Evolutionary conservation across 768 basidiomycete species (phyloP), one percentile per base, ranked within the genome.

Genomic region (Boletus subcaerulescens): DNA sequence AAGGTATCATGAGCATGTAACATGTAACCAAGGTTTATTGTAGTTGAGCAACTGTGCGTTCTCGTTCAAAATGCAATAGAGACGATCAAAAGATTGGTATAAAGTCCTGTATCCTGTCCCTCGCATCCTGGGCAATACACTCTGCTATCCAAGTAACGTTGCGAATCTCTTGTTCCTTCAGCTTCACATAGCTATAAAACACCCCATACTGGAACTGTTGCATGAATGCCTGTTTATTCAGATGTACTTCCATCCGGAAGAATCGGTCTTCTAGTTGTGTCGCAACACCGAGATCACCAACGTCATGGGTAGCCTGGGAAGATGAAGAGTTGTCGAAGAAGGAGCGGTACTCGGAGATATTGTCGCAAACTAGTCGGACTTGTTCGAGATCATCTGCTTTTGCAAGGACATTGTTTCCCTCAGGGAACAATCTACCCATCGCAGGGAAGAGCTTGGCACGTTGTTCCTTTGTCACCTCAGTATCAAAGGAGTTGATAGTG

Each of bases 401-500:
- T 3, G 95, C 93, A 32, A 99, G 85, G 45, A 84, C 82, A 66
- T 96, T 95, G 74, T 98, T 98, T 48, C 97, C 97, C 64, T 89
- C 93, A 2, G 96, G 97, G 78, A 86, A 98, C 47, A 99, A 81
- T 51, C 90, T 84, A 17, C 97, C 97, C 56, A 98, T 91, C 15
- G 88, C 80, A 6, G 97, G 97, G 81, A 96, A 98, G 38, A 99
- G 83, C 65, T 86, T 86, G 14, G 94, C 93, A 35, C 97, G 89
- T 62, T 92, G 88, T 67, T 99, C 97, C 72, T 99, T 99, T 39
- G 88, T 80, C 55, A 99, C 82, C 64, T 93, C 93, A 5, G 97
- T 98, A 56, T 88, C 89, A 75, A 98, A 96, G 13, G 97, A 98
- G 79, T 99, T 99, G 78, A 99, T 91, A 33, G 97, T 97, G 73